Percentiles rank a stretch among this genome's conserved stretches.
Evolutionary conservation across 176 grass and related monocot species (phyloP).

Genomic region (Bromus sterilis): DNA sequence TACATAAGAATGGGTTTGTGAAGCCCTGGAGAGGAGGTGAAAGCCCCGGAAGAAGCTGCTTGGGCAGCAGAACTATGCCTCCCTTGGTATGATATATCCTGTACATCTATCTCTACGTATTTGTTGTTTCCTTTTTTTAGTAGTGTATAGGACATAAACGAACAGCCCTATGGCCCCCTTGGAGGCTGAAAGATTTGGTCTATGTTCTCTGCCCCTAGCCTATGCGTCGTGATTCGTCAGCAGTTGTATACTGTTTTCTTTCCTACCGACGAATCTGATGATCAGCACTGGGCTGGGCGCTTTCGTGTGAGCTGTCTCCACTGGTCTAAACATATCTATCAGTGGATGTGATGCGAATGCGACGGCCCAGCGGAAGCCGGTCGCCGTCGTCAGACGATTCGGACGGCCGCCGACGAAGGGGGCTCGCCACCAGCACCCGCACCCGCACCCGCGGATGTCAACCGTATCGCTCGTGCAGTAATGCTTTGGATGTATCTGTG

Average conservation of each 20-base stretch:
- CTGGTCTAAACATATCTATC: constrained; percentile 10
- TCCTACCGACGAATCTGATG: constrained; percentile 8
- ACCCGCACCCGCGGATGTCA: constrained; percentile 15
- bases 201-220: neutral
- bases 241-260: neutral
- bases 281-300: neutral
- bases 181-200: constrained; percentile 5
- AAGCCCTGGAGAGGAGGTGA: constrained; percentile 21
- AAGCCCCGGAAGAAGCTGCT: constrained; percentile 10
- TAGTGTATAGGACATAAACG: neutral
- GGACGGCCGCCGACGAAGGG: constrained; percentile 18
- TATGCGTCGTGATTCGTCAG: neutral
- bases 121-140: constrained; percentile 19
- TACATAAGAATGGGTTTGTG: constrained; percentile 19
- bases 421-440: constrained; percentile 18
- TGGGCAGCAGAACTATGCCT: neutral
- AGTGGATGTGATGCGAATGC: constrained; percentile 15
- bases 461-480: neutral
- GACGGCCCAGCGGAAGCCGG: constrained; percentile 6
- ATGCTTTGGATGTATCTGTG: neutral
- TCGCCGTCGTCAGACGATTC: constrained; percentile 7
- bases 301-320: constrained; percentile 29
- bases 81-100: neutral
- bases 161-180: neutral
- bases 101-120: constrained; percentile 23